Percentiles rank a stretch among this genome's conserved stretches.
These are phyloP conservation scores for Borovskyia barvae DNA, from an alignment of 208 protist genomes.

Conservation along the genomic window DNA sequence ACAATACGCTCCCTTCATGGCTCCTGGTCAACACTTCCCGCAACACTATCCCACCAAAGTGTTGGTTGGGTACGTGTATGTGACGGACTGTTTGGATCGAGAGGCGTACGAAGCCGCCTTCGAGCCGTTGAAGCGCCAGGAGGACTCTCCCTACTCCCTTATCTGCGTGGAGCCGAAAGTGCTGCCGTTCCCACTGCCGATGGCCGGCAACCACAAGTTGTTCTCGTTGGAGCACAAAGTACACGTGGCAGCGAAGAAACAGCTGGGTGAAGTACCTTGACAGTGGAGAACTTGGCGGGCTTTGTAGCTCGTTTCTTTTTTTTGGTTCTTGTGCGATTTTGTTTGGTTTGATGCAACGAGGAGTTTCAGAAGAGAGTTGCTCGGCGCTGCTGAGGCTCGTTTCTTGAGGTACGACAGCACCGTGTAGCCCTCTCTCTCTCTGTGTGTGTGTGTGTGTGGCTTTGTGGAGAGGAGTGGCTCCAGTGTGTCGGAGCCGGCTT, in stretches of 20 bases:
- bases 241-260: conserved; percentile 63
- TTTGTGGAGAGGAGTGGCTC: too few species aligned
- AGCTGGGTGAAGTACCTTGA: conserved; percentile 60
- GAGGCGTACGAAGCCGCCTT: conserved; percentile 61
- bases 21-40: conserved; percentile 57
- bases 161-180: conserved; percentile 79
- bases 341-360: too few species aligned
- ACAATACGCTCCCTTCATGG: conserved; percentile 67
- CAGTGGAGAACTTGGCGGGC: too few species aligned
- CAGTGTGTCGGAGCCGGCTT: too few species aligned
- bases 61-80: conserved; percentile 89
- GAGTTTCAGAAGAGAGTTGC: too few species aligned
- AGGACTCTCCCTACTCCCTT: conserved; percentile 82
- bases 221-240: conserved; percentile 81
- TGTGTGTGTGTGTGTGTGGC: too few species aligned
- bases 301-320: too few species aligned
- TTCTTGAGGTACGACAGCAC: too few species aligned
- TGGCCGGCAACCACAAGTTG: conserved; percentile 89
- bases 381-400: too few species aligned
- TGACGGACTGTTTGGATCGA: conserved; percentile 73
- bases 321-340: too few species aligned
- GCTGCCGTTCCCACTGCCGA: conserved; percentile 85
- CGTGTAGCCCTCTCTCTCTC: too few species aligned
- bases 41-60: conserved; percentile 88
- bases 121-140: conserved; percentile 61